Evolutionary conservation across 2,329 filamentous ascomycete genomes (phyloP).

Genomic region (Chrysoporthe deuterocubensis): DNA sequence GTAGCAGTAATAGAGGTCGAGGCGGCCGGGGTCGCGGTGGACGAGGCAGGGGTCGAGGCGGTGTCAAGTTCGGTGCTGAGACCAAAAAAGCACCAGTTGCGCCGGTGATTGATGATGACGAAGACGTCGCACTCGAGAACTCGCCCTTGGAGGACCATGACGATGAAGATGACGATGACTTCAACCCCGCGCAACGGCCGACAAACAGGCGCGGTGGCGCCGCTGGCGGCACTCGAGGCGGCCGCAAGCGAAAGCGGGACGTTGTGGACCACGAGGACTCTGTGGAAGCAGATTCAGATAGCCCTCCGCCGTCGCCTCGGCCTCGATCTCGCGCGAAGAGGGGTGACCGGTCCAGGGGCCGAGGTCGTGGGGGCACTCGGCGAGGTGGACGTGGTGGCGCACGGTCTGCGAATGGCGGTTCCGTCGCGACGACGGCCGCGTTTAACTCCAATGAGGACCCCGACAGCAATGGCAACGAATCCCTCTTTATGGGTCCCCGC

Average conservation of each 20-base stretch:
- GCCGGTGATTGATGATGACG: conserved; percentile 17
- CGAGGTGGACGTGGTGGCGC: conserved; percentile 25
- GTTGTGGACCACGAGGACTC: background rate
- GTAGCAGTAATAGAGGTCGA: conserved; percentile 16
- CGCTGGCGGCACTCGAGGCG: conserved; percentile 18
- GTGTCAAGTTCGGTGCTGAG: conserved; percentile 23
- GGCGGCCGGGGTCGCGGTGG: conserved; percentile 26
- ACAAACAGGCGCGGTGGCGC: conserved; percentile 19
- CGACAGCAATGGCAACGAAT: conserved; percentile 8
- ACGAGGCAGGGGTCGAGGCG: conserved; percentile 26
- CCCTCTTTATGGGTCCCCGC: background rate
- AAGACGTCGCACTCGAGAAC: conserved; percentile 11
- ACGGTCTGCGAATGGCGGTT: conserved; percentile 6
- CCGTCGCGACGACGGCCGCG: conserved; percentile 23
- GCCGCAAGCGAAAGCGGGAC: conserved; percentile 27
- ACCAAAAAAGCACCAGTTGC: conserved; percentile 25
- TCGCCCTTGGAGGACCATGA: conserved; percentile 30
- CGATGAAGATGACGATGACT: conserved; percentile 30
- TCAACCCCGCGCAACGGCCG: conserved; percentile 20
- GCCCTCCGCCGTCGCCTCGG: conserved; percentile 1
- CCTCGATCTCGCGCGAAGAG: conserved; percentile 16
- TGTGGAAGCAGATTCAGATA: conserved; percentile 18
- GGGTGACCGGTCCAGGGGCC: conserved; percentile 16
- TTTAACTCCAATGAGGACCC: conserved; percentile 23
- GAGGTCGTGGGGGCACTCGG: conserved; percentile 12